phyloP scores from a whole-genome alignment of 495 filamentous ascomycete genomes.

The Tuber umbilicatum region DNA sequence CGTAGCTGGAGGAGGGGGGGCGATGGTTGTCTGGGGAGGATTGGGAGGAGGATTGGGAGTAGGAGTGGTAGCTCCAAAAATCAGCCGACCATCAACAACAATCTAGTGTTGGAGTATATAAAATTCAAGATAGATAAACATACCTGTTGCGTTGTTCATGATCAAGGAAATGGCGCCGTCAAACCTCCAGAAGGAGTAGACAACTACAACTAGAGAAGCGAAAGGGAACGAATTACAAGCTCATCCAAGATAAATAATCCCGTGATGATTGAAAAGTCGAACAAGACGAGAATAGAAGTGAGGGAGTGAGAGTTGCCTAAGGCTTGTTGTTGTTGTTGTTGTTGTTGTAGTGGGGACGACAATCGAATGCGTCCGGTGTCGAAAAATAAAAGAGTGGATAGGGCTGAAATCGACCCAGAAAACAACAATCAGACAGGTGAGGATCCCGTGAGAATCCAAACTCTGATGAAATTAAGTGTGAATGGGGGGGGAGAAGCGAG shows the following conservation, averaged over 20 bases:
- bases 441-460: background rate
- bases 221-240: background rate
- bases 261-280: constrained; percentile 7
- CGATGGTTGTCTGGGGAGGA: constrained; percentile 17
- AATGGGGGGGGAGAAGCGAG: background rate
- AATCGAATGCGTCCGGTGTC: constrained; percentile 29
- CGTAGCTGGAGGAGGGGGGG: constrained; percentile 27
- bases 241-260: constrained; percentile 5
- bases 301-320: background rate
- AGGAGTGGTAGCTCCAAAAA: constrained; percentile 19
- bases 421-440: constrained; percentile 10
- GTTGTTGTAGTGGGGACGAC: constrained; percentile 24
- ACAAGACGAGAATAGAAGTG: background rate
- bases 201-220: background rate
- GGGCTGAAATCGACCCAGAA: constrained; percentile 28
- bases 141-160: constrained; percentile 1
- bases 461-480: background rate
- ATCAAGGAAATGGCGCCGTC: background rate
- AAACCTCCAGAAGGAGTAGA: background rate
- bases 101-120: background rate
- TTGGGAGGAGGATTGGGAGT: constrained; percentile 33
- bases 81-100: constrained; percentile 8
- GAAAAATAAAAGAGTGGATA: constrained; percentile 33
- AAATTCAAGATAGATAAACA: background rate
- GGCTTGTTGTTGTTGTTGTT: background rate